Percentiles rank a stretch among this genome's conserved stretches.
phyloP scores from a whole-genome alignment of 768 basidiomycete species.

The Imleria badia region DNA sequence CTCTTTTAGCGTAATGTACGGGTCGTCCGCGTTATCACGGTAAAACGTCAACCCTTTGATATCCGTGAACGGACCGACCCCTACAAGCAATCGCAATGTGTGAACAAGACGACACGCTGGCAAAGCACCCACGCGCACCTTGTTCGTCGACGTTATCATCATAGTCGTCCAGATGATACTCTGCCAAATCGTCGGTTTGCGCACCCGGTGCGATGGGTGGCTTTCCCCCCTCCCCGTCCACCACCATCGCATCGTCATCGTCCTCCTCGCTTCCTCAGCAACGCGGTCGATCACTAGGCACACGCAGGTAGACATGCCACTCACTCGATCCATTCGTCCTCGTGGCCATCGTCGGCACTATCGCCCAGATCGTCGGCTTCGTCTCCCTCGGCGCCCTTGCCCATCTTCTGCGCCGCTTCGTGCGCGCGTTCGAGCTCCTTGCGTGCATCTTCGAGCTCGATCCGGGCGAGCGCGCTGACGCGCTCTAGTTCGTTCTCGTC shows the following conservation, averaged over 20 bases:
- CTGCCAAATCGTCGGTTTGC: slow-evolving; percentile 66
- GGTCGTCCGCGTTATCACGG: slow-evolving; percentile 89
- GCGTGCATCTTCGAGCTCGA: slow-evolving; percentile 88
- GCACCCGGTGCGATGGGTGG: slow-evolving; percentile 28
- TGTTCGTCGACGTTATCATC: slow-evolving; percentile 67
- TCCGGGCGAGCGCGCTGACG: slow-evolving; percentile 81
- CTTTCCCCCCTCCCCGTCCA: slow-evolving; percentile 38
- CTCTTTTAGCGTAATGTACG: slow-evolving; percentile 95
- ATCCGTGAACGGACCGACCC: slow-evolving; percentile 83
- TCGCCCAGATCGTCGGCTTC: slow-evolving; percentile 59
- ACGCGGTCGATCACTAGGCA: slow-evolving; percentile 13
- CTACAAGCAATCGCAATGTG: slow-evolving; percentile 32
- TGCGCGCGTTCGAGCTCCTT: slow-evolving; percentile 82
- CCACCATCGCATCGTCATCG: slow-evolving; percentile 64
- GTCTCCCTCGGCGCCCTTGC: slow-evolving; percentile 60
- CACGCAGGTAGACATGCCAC: slow-evolving; percentile 34
- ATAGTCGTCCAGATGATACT: slow-evolving; percentile 91
- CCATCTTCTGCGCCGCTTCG: slow-evolving; percentile 71
- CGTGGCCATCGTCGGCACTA: slow-evolving; percentile 42
- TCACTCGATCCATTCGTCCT: slow-evolving; percentile 85
- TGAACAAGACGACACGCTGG: neutral
- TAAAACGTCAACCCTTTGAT: slow-evolving; percentile 95
- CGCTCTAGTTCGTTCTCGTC: slow-evolving; percentile 89
- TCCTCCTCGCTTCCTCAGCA: slow-evolving; percentile 43
- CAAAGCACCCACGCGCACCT: slow-evolving; percentile 18